phyloP scores from a whole-genome alignment of 495 filamentous ascomycete species.

The Aspergillus kassunensis region DNA sequence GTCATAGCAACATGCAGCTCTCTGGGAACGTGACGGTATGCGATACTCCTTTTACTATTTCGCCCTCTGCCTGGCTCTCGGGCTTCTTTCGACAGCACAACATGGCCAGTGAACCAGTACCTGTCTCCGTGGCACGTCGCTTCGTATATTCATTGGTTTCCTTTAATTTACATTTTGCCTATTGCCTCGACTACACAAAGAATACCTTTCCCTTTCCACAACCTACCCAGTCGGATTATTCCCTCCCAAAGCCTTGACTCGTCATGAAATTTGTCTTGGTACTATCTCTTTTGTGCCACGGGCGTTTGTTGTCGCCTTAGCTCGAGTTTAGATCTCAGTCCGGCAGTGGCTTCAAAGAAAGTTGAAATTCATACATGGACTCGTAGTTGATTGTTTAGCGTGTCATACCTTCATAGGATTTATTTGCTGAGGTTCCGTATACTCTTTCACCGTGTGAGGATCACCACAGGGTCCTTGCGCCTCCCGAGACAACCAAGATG shows the following conservation, averaged over 20 bases:
- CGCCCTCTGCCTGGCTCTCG: neutral
- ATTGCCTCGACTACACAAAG: slow-evolving; percentile 25
- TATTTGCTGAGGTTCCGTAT: too few species aligned
- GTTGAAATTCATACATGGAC: slow-evolving; percentile 12
- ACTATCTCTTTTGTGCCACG: slow-evolving; percentile 19
- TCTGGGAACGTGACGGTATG: neutral
- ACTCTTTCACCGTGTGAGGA: too few species aligned
- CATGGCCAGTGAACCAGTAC: slow-evolving; percentile 7
- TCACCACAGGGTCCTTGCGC: too few species aligned
- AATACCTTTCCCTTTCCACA: slow-evolving; percentile 26
- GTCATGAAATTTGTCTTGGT: slow-evolving; percentile 22
- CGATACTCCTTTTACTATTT: neutral
- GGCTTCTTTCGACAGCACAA: neutral
- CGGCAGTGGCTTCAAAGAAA: slow-evolving; percentile 23
- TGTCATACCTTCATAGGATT: too few species aligned
- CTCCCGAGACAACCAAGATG: too few species aligned
- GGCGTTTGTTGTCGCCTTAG: slow-evolving; percentile 27
- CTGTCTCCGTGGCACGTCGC: slow-evolving; percentile 16
- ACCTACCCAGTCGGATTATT: slow-evolving; percentile 13
- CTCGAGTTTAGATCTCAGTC: slow-evolving; percentile 27
- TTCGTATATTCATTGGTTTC: slow-evolving; percentile 20
- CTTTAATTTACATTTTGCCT: slow-evolving; percentile 25
- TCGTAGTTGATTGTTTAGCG: neutral
- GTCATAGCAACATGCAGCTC: neutral
- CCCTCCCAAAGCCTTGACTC: slow-evolving; percentile 17